Percentiles rank a stretch among this genome's conserved stretches.
phyloP scores from a whole-genome alignment of 768 basidiomycete species.

The Piloderma croceum region DNA sequence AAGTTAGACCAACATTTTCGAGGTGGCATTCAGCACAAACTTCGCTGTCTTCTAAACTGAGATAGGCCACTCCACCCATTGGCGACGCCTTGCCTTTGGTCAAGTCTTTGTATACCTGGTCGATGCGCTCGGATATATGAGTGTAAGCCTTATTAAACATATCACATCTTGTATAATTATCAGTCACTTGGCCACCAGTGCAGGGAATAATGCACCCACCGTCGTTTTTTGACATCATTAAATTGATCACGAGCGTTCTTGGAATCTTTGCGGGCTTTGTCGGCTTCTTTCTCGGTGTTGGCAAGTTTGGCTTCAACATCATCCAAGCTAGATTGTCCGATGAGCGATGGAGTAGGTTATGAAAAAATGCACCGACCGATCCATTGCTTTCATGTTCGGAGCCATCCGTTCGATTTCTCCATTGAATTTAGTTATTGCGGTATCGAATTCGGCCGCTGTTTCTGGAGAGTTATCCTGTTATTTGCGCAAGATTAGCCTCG shows the following conservation, averaged over 20 bases:
- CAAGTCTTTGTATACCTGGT: slow-evolving; percentile 94
- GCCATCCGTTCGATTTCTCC: slow-evolving; percentile 89
- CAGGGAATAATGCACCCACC: slow-evolving; percentile 40
- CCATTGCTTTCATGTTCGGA: slow-evolving; percentile 95
- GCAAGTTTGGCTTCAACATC: slow-evolving; percentile 80
- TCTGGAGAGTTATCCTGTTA: slow-evolving; percentile 57
- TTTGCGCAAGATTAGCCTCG: background rate
- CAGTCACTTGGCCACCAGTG: too few relatives aligned
- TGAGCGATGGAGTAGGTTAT: background rate
- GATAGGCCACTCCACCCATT: slow-evolving; percentile 94
- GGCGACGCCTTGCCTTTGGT: slow-evolving; percentile 93
- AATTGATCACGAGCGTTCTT: slow-evolving; percentile 89
- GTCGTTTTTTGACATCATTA: slow-evolving; percentile 75
- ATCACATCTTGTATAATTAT: slow-evolving; percentile 47
- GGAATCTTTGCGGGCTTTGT: slow-evolving; percentile 85
- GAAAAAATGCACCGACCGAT: slow-evolving; percentile 46
- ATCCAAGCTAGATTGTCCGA: slow-evolving; percentile 51
- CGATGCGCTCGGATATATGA: slow-evolving; percentile 92
- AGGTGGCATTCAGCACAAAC: slow-evolving; percentile 38
- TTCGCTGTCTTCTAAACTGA: slow-evolving; percentile 93
- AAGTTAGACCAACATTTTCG: slow-evolving; percentile 26
- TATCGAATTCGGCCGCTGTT: slow-evolving; percentile 66
- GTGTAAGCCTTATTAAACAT: slow-evolving; percentile 94
- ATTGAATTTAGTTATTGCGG: slow-evolving; percentile 60
- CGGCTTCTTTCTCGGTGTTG: slow-evolving; percentile 89